phyloP scores from a whole-genome alignment of 1,139 yeast species.

The Suhomyces kunorum region DNA sequence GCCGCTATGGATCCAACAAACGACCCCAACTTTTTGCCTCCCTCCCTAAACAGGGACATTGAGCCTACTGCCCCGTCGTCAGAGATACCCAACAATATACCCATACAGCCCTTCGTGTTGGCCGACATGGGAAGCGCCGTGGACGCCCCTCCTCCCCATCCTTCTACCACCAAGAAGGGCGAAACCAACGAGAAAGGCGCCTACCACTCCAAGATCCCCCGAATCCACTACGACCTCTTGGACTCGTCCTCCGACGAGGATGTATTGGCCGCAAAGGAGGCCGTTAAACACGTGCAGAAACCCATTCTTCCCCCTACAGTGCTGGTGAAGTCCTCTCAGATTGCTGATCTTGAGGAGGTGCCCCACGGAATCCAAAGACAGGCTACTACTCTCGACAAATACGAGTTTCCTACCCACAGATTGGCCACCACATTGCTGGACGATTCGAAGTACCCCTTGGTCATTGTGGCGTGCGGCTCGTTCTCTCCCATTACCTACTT shows the following conservation, averaged over 20 bases:
- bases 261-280: slow-evolving; percentile 10
- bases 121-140: slow-evolving; percentile 72
- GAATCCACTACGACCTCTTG: slow-evolving; percentile 43
- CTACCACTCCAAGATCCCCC: slow-evolving; percentile 42
- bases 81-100: slow-evolving; percentile 71
- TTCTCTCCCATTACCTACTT: slow-evolving; percentile 94
- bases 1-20: slow-evolving; percentile 75
- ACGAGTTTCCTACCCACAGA: slow-evolving; percentile 84
- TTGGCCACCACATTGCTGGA: slow-evolving; percentile 71
- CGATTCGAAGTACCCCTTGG: slow-evolving; percentile 81
- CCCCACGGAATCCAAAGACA: slow-evolving; percentile 93
- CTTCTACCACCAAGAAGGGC: slow-evolving; percentile 25
- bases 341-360: slow-evolving; percentile 94
- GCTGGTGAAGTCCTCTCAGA: slow-evolving; percentile 62
- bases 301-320: slow-evolving; percentile 45
- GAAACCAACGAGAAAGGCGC: slow-evolving; percentile 16
- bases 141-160: slow-evolving; percentile 73
- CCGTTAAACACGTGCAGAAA: not conserved
- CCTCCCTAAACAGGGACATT: slow-evolving; percentile 57
- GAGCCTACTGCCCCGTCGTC: slow-evolving; percentile 74
- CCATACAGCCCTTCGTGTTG: slow-evolving; percentile 71
- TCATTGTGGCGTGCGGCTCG: slow-evolving; percentile 95
- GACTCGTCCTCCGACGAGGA: slow-evolving; percentile 38
- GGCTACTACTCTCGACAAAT: slow-evolving; percentile 65
- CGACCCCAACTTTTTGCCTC: slow-evolving; percentile 77